Base-by-base conservation (phyloP, 768 basidiomycete species). In the Pleurotus tuoliensis region DNA sequence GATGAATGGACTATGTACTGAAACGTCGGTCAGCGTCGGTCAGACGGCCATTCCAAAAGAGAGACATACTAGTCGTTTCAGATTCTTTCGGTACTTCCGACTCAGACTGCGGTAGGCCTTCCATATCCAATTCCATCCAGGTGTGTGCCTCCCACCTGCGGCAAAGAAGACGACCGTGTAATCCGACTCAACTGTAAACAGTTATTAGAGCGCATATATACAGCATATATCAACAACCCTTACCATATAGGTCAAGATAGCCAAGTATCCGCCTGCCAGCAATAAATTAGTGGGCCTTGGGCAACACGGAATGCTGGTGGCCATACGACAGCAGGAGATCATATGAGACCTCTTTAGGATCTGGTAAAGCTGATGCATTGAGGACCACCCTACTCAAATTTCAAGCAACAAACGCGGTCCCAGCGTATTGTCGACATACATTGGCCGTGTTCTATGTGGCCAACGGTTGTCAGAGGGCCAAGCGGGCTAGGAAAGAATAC, bases 71-170 rank as follows among this genome's bases (percentile, higher is more conserved):
- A 94, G 66, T 65, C 84, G 83, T 69, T 94, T 94, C 57, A 94
- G 69, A 65, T 94, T 92, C 75, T 94, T 94, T 53, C 92, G 81
- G 65, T 92, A 94, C 68, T 91, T 92, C 53, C 88, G 77, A 66
- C 79, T 90, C 45, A 89, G 73, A 64, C 87, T 87, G 20, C 90
- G 79, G 68, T 93, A 93, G 0, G 90, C 89, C 64, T 90, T 92
- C 92, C 92, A 94, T 8, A 94, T 81, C 92, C 92, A 94, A 61
- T 86, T 90, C 90, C 90, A 93, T 22, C 81, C 80, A 4, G 92
- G 92, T 2, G 83, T 80, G 70, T 92, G 76, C 59, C 74, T 76
- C 5, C 82, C 82, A 22, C 90, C 92, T 1, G 92, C 88, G 24
- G 92, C 90, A 60, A 94, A 89, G 70, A 93, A 92, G 3, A 93